Conservation (phyloP, 2,329 filamentous ascomycete genomes). For the Thielaviopsis ethacetica region DNA sequence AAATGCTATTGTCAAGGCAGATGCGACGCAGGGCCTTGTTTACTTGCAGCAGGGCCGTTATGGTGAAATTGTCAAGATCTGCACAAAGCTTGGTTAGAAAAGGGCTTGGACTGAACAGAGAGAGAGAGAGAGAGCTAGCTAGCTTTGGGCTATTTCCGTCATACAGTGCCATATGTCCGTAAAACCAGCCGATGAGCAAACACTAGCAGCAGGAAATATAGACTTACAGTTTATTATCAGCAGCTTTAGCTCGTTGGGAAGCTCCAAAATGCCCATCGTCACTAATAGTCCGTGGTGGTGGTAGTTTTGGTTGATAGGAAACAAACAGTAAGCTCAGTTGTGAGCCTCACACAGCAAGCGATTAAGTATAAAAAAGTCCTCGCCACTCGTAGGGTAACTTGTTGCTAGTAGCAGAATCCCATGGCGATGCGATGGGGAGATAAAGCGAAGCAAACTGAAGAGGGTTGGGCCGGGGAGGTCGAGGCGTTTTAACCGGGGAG, state of each 20-base stretch:
- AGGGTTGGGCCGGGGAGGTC: background rate
- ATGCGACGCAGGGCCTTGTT: conserved; percentile 36
- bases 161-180: no score
- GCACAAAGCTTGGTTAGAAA: background rate
- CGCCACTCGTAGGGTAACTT: background rate
- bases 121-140: no score
- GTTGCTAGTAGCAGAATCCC: background rate
- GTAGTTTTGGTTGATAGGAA: background rate
- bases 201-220: background rate
- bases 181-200: no score
- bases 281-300: background rate
- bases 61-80: conserved; percentile 3
- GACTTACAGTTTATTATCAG: conserved; percentile 5
- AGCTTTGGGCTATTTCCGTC: no score
- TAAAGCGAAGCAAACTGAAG: background rate
- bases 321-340: background rate
- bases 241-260: conserved; percentile 4
- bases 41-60: conserved; percentile 1
- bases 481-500: background rate
- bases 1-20: conserved; percentile 58
- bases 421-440: background rate
- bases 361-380: background rate
- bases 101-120: background rate
- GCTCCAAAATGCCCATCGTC: conserved; percentile 1
- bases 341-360: background rate